Evolutionary conservation across 1,284 basidiomycete genomes (phyloP), one percentile per base, ranked within the genome.

Genomic region (Wolfiporia cocos): DNA sequence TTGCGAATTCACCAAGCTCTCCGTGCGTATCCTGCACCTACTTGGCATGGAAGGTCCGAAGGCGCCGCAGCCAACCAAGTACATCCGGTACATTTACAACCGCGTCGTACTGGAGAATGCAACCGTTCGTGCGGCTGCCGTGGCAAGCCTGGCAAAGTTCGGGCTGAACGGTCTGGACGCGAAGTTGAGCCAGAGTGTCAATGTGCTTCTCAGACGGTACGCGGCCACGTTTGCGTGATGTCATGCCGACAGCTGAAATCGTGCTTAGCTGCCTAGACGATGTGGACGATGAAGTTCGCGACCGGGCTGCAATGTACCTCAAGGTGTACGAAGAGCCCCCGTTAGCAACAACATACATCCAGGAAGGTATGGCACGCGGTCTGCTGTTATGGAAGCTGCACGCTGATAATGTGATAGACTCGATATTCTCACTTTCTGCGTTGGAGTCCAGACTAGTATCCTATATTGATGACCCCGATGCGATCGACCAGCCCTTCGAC

Each of bases 31-130:
- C 55, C 75, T 99, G 28, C 90, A 99, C 62, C 68, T 99, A 29
- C 82, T 99, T 35, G 96, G 96, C 37, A 77, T 93, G 42, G 96
- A 99, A 65, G 96, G 96, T 9, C 96, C 96, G 37, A 92, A 92
- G 64, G 88, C 93, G 39, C 82, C 86, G 17, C 89, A 97, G 63
- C 96, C 96, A 9, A 87, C 93, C 41, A 99, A 98, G 68, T 99
- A 95, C 66, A 99, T 99, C 59, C 88, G 96, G 36, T 99, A 95
- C 73, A 99, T 99, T 59, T 99, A 99, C 70, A 99, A 99, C 68
- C 92, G 96, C 28, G 96, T 99, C 29, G 93, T 99, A 17, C 73
- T 99, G 53, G 96, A 99, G 67, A 99, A 99, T 57, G 93, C 96
- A 11, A 95, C 96, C 39, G 96, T 99, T 29, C 77, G 96, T 46